A percentile compares a stretch with the other conserved stretches of the same genome.
phyloP scores from a whole-genome alignment of 2,329 filamentous ascomycete species.

The Rasamsonia emersonii region DNA sequence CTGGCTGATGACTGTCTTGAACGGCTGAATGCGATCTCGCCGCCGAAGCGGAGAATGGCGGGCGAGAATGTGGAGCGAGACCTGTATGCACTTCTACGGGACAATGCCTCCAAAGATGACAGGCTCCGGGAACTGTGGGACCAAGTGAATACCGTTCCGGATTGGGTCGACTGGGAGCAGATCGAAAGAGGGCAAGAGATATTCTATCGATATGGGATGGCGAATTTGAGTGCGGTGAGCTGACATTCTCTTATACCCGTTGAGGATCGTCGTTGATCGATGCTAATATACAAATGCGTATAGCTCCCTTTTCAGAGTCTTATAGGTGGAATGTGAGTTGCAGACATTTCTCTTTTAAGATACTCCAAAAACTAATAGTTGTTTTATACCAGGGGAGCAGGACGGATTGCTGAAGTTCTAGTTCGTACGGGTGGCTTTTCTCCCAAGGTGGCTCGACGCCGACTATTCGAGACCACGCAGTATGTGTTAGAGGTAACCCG shows the following conservation, averaged over 20 bases:
- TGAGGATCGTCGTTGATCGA: too few species aligned
- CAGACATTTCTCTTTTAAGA: too few species aligned
- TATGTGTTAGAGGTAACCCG: slow-evolving; percentile 64
- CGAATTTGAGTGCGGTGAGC: slow-evolving; percentile 49
- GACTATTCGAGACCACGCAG: slow-evolving; percentile 66
- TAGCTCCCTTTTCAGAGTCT: slow-evolving; percentile 25
- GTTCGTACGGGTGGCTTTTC: slow-evolving; percentile 67
- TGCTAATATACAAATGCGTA: slow-evolving; percentile 2
- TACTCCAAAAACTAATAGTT: neutral
- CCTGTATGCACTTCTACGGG: slow-evolving; percentile 53
- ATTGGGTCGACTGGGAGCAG: slow-evolving; percentile 72
- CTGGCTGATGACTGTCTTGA: too few species aligned
- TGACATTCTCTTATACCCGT: slow-evolving; percentile 14
- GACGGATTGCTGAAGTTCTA: slow-evolving; percentile 64
- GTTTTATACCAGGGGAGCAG: slow-evolving; percentile 53
- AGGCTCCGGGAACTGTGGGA: slow-evolving; percentile 54
- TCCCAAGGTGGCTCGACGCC: slow-evolving; percentile 55
- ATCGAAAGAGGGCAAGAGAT: slow-evolving; percentile 66
- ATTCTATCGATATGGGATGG: slow-evolving; percentile 67
- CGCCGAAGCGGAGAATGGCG: slow-evolving; percentile 23
- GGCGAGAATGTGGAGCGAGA: slow-evolving; percentile 41
- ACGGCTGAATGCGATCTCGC: slow-evolving; percentile 57
- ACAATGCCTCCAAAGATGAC: slow-evolving; percentile 50
- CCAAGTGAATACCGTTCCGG: slow-evolving; percentile 57
- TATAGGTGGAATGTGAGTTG: slow-evolving; percentile 21